phyloP scores from a whole-genome alignment of 2,329 filamentous ascomycete genomes.

The Emergomyces orientalis region DNA sequence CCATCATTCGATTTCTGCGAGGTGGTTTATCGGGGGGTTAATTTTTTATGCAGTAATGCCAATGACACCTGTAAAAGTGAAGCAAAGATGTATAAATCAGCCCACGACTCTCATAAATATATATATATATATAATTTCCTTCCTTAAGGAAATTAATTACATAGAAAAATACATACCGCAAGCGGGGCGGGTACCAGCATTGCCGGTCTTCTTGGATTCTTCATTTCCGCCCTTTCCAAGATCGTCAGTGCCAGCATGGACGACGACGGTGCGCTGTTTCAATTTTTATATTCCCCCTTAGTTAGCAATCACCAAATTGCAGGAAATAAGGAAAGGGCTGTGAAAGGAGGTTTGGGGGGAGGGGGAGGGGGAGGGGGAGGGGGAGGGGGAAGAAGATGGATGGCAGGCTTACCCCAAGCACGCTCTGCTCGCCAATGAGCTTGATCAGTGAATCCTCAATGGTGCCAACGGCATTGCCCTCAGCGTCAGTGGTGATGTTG shows the following conservation, averaged over 20 bases:
- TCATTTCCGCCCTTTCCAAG: constrained; percentile 85
- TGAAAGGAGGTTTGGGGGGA: too few species aligned
- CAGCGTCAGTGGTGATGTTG: constrained; percentile 89
- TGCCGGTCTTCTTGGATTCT: constrained; percentile 97
- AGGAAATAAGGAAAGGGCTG: background rate
- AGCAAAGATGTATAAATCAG: background rate
- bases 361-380: background rate
- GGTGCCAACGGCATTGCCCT: constrained; percentile 81
- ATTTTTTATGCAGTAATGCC: constrained; percentile 70
- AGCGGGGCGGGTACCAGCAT: constrained; percentile 84
- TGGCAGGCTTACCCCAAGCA: constrained; percentile 66
- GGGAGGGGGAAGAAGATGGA: background rate
- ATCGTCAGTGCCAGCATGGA: constrained; percentile 92
- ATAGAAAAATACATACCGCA: constrained; percentile 57
- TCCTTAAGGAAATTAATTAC: background rate
- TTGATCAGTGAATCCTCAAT: constrained; percentile 76
- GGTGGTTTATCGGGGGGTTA: background rate
- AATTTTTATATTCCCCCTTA: constrained; percentile 1
- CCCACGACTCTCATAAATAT: background rate
- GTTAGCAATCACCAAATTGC: background rate
- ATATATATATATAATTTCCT: too few species aligned
- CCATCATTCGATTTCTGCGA: background rate
- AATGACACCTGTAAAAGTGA: constrained; percentile 58
- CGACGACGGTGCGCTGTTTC: constrained; percentile 76
- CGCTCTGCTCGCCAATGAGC: constrained; percentile 90